These are phyloP conservation scores for Conticribra weissflogii DNA, from an alignment of 108 stramenopile genomes.

Conservation along the genomic window DNA sequence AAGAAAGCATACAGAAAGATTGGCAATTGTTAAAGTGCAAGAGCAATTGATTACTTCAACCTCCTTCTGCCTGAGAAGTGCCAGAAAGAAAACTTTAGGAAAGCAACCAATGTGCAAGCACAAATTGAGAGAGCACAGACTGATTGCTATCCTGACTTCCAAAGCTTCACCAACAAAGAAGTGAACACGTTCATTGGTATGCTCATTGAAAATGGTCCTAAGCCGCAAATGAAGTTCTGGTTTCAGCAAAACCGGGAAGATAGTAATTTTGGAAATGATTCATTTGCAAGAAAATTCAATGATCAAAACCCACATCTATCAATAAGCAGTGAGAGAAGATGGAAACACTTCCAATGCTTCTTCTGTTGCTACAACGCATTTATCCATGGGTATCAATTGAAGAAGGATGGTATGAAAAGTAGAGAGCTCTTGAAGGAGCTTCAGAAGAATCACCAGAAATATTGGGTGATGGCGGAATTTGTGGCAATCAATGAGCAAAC, in stretches of 20 bases:
- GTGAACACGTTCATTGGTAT: not conserved
- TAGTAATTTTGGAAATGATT: not conserved
- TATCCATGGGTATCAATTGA: not conserved
- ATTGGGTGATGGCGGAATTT: slow-evolving; percentile 6
- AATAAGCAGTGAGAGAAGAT: not conserved
- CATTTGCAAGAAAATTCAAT: not conserved
- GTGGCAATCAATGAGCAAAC: slow-evolving; percentile 27
- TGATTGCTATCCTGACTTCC: no score
- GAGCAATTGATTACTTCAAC: no score
- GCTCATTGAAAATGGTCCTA: not conserved
- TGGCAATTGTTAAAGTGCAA: no score
- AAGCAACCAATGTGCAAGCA: no score
- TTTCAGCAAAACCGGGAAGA: not conserved
- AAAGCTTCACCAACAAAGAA: no score
- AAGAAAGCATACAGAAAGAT: no score
- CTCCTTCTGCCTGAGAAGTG: no score
- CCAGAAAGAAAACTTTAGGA: no score
- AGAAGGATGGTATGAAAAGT: not conserved
- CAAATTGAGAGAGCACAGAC: no score
- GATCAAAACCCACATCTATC: not conserved
- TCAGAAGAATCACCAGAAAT: slow-evolving; percentile 3
- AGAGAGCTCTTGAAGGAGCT: not conserved
- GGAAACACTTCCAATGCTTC: not conserved
- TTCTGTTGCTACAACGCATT: not conserved
- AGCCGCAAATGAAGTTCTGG: not conserved